Evolutionary conservation across 163 green algal species (phyloP), one percentile per base, ranked within the genome.

Genomic region (Chlamydomonas reinhardtii): DNA sequence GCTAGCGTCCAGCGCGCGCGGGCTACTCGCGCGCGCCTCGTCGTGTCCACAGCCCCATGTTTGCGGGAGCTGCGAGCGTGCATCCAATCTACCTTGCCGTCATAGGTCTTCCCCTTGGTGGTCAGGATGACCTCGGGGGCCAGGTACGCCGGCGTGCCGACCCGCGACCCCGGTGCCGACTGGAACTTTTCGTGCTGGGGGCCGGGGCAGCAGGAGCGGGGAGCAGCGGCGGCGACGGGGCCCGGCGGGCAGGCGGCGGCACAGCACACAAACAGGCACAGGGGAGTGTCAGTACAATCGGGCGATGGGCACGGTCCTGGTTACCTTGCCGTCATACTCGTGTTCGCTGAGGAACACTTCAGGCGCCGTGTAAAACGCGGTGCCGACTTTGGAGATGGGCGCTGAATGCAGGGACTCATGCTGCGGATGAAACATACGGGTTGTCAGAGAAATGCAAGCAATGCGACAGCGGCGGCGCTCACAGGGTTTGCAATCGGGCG

Each of bases 41-140:
- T 56, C 48, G 48, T 56, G 48, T 56, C 48, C 11, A 17, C 48
- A 56, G 48, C 48, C 48, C 48, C 48, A 56, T 17, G 48, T 2
- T 56, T 17, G 48, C 12, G 48, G 11, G 48, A 56, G 48, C 48
- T 56, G 48, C 48, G 48, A 19, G 48, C 48, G 48, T 56, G 48
- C 48, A 56, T 56, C 48, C 48, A 56, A 56, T 56, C 48, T 56
- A 97, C 95, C 93, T 98, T 98, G 87, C 96, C 96, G 78, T 98
- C 95, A 77, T 98, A 98, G 0, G 94, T 98, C 82, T 96, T 95
- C n/a, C 88, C 90, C 75, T 95, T 96, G 43, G 95, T 98, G 31
- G 95, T 98, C 80, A 98, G 94, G 91, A 98, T 97, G 86, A 99
- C 96, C 87, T 99, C 96, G 52, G 96, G 96, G 5, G 96, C 96